Conservation (phyloP, 345 rosid species). For the Cardiospermum halicacabum region DNA sequence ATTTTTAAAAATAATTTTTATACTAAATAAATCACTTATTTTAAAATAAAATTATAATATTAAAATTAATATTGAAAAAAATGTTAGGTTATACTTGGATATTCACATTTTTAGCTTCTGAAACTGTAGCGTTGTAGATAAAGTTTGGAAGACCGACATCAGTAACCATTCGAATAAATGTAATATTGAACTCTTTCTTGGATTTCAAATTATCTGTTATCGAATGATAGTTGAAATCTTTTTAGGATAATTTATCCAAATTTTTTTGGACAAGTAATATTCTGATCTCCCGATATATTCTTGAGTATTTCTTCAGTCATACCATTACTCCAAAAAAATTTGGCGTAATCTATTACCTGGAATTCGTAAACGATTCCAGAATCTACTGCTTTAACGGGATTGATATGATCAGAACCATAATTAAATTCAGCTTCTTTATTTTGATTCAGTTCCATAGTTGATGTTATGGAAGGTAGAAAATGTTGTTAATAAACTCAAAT, state of each 20-base stretch:
- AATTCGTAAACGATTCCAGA: slow-evolving; percentile 39
- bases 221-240: slow-evolving; percentile 55
- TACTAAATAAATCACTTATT: too few relatives aligned
- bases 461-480: too few relatives aligned
- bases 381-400: slow-evolving; percentile 38
- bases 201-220: slow-evolving; percentile 22
- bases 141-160: slow-evolving; percentile 44
- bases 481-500: too few relatives aligned
- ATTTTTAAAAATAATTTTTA: too few relatives aligned
- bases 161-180: slow-evolving; percentile 46
- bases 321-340: slow-evolving; percentile 39
- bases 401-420: slow-evolving; percentile 54
- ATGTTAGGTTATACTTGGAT: slow-evolving; percentile 37
- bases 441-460: slow-evolving; percentile 29
- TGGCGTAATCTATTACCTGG: slow-evolving; percentile 27
- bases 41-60: too few relatives aligned
- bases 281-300: slow-evolving; percentile 29
- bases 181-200: slow-evolving; percentile 16
- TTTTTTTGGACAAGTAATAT: slow-evolving; percentile 25
- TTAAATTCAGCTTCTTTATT: slow-evolving; percentile 36
- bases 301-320: slow-evolving; percentile 1
- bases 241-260: slow-evolving; percentile 12
- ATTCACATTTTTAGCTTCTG: slow-evolving; percentile 3
- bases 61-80: too few relatives aligned
- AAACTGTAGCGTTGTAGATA: slow-evolving; percentile 33